A percentile compares a stretch with the other conserved stretches of the same genome.
phyloP scores from a whole-genome alignment of 768 basidiomycete species.

The Lactarius vividus region DNA sequence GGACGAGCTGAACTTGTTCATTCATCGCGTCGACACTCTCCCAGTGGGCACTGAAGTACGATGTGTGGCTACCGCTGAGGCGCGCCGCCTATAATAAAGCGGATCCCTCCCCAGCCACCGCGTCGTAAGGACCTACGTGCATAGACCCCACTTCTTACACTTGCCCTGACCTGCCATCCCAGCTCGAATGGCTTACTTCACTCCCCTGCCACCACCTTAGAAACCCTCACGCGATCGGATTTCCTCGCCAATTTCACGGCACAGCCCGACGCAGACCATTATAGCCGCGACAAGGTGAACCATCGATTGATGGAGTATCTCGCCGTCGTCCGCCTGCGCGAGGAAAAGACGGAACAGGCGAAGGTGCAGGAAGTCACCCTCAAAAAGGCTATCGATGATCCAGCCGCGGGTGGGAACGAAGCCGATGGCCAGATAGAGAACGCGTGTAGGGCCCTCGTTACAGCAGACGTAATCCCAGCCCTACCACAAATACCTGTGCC shows the following conservation, averaged over 20 bases:
- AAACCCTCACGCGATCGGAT: constrained; percentile 46
- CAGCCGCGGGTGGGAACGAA: constrained; percentile 19
- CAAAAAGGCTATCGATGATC: constrained; percentile 23
- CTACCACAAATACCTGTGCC: constrained; percentile 5
- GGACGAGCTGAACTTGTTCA: constrained; percentile 74
- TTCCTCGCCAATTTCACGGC: constrained; percentile 69
- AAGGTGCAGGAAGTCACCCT: constrained; percentile 24
- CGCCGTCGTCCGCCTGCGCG: constrained; percentile 67
- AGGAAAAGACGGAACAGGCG: too few relatives aligned
- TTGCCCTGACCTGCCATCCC: constrained; percentile 19
- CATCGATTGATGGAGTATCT: constrained; percentile 88
- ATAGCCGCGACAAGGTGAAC: constrained; percentile 90
- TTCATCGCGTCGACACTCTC: constrained; percentile 71
- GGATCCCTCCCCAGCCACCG: constrained; percentile 89
- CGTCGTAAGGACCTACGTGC: constrained; percentile 78
- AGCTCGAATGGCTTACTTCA: constrained; percentile 88
- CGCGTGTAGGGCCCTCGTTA: constrained; percentile 8
- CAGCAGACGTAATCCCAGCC: constrained; percentile 14
- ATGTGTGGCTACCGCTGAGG: constrained; percentile 78
- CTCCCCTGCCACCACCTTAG: constrained; percentile 44
- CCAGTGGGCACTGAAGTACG: constrained; percentile 72
- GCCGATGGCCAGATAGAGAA: constrained; percentile 18
- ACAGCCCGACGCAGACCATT: constrained; percentile 88
- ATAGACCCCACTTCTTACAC: constrained; percentile 31
- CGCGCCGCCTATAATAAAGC: constrained; percentile 76